phyloP scores from a whole-genome alignment of 306 rosid species.

The Begonia masoniana region DNA sequence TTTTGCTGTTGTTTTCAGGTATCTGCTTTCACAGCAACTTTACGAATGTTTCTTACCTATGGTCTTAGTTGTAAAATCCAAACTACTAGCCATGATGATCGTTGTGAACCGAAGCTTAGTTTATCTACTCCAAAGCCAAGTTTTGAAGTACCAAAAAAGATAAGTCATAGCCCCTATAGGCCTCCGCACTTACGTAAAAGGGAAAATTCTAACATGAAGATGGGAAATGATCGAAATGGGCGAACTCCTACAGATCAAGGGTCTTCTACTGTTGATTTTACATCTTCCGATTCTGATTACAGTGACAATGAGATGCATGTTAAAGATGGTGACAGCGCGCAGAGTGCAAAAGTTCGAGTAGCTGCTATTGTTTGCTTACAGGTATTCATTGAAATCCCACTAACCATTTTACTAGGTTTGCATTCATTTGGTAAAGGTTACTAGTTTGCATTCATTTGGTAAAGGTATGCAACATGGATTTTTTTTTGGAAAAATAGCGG shows the following conservation, averaged over 20 bases:
- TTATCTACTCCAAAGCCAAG: conserved; percentile 13
- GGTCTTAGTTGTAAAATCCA: conserved; percentile 44
- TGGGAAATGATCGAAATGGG: conserved; percentile 20
- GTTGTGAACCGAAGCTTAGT: conserved; percentile 25
- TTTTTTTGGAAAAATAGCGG: too few species aligned
- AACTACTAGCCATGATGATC: conserved; percentile 22
- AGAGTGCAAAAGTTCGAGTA: conserved; percentile 59
- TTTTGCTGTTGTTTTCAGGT: conserved; percentile 35
- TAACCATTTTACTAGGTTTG: too few species aligned
- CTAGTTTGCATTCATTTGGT: too few species aligned
- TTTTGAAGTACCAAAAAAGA: conserved; percentile 36
- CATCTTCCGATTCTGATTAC: conserved; percentile 87
- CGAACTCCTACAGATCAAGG: conserved; percentile 35
- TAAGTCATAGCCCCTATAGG: conserved; percentile 38
- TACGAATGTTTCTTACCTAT: conserved; percentile 58
- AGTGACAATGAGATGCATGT: conserved; percentile 76
- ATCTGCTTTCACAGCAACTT: conserved; percentile 67
- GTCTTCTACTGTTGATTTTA: conserved; percentile 33
- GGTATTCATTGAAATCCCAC: conserved; percentile 27
- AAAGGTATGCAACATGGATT: too few species aligned
- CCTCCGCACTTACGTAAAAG: conserved; percentile 90
- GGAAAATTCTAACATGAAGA: conserved; percentile 35
- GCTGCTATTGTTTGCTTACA: conserved; percentile 81
- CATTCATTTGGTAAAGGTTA: too few species aligned
- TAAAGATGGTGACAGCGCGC: conserved; percentile 31